phyloP scores from a whole-genome alignment of 2,329 filamentous ascomycete genomes.

The Calonectria crousiana region DNA sequence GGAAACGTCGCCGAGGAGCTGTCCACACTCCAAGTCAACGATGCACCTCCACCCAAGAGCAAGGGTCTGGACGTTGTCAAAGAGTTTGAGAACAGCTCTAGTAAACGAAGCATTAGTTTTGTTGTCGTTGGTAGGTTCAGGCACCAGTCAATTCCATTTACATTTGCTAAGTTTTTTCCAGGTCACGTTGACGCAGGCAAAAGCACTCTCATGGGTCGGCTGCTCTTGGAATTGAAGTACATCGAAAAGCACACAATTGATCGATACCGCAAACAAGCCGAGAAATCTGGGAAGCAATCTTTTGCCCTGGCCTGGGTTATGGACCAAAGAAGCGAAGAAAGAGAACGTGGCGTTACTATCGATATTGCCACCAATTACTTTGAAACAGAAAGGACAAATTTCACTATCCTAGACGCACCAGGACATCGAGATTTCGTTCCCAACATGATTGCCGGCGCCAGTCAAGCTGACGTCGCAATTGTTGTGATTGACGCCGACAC shows the following conservation, averaged over 20 bases:
- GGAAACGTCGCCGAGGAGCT: slow-evolving; percentile 46
- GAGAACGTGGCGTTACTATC: slow-evolving; percentile 91
- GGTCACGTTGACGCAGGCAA: slow-evolving; percentile 98
- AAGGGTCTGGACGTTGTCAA: slow-evolving; percentile 89
- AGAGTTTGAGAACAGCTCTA: slow-evolving; percentile 80
- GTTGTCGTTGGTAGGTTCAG: slow-evolving; percentile 83
- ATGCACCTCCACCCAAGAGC: slow-evolving; percentile 70
- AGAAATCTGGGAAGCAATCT: slow-evolving; percentile 92
- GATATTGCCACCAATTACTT: slow-evolving; percentile 97
- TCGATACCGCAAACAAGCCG: slow-evolving; percentile 88
- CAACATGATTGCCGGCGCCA: slow-evolving; percentile 98
- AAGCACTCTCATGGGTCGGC: slow-evolving; percentile 96
- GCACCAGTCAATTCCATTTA: background rate
- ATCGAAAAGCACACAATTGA: slow-evolving; percentile 91
- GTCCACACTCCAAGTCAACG: slow-evolving; percentile 58
- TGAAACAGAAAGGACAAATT: slow-evolving; percentile 86
- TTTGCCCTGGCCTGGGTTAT: slow-evolving; percentile 98
- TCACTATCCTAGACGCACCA: slow-evolving; percentile 95
- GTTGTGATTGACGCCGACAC: slow-evolving; percentile 92
- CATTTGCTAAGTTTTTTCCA: slow-evolving; percentile 49
- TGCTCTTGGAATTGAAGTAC: slow-evolving; percentile 88
- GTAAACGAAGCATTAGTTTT: slow-evolving; percentile 88
- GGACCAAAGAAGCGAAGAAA: slow-evolving; percentile 91
- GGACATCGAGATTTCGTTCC: slow-evolving; percentile 97
- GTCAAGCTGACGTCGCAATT: slow-evolving; percentile 95